Percentiles rank a stretch among this genome's conserved stretches.
Conservation (phyloP, 106 monocot species). For the Alisma plantagoaquatica region DNA sequence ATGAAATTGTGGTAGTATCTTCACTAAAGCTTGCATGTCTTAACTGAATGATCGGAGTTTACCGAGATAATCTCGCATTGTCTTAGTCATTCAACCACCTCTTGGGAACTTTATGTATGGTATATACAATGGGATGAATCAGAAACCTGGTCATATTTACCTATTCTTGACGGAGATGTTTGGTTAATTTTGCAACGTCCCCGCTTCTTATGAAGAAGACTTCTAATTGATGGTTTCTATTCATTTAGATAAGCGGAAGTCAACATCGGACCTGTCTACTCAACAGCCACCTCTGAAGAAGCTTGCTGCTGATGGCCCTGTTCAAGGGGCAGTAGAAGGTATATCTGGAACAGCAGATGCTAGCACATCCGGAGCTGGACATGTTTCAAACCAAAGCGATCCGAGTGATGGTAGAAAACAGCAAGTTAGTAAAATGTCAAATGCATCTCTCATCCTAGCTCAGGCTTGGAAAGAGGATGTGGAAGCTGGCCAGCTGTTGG, state of each 20-base stretch:
- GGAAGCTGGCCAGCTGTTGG: constrained; percentile 61
- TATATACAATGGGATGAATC: no score
- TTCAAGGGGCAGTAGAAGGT: constrained; percentile 10
- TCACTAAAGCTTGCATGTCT: no score
- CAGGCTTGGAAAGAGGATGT: constrained; percentile 94
- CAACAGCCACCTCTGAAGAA: constrained; percentile 78
- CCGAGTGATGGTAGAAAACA: constrained; percentile 24
- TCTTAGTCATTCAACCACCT: no score
- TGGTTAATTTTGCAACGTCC: no score
- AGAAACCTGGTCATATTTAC: no score
- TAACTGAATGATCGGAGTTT: no score
- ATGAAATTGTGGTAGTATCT: no score
- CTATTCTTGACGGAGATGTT: no score
- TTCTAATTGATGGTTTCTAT: no score
- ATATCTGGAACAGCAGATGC: constrained; percentile 20
- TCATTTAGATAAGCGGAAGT: constrained; percentile 51
- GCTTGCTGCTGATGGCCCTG: constrained; percentile 31
- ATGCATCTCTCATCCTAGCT: constrained; percentile 22
- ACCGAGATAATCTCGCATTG: no score
- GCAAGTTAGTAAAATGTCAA: constrained; percentile 10
- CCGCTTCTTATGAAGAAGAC: no score
- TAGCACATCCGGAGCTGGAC: constrained; percentile 35
- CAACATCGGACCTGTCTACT: constrained; percentile 19
- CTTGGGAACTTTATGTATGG: no score
- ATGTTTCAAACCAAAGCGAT: constrained; percentile 12